These are phyloP conservation scores for Meyerozyma elateridarum DNA, from an alignment of 1,139 yeast species.

Conservation along the genomic window DNA sequence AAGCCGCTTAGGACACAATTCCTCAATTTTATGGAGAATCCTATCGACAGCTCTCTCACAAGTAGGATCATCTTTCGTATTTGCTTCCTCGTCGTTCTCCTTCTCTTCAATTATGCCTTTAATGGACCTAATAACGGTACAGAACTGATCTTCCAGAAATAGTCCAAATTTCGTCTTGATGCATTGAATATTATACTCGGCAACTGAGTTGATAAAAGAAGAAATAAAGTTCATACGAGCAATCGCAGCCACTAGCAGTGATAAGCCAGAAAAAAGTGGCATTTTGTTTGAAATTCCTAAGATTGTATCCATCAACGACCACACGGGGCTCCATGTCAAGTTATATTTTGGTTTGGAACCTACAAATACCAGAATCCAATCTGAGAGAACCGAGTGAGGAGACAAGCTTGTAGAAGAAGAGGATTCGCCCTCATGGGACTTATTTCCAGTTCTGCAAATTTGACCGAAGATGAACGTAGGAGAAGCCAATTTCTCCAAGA, in stretches of 20 bases:
- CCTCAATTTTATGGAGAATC: too few species aligned
- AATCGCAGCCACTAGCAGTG: slow-evolving; percentile 12
- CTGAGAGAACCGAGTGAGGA: slow-evolving; percentile 4
- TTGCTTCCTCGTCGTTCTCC: too few species aligned
- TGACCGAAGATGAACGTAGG: slow-evolving; percentile 12
- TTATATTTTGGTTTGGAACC: slow-evolving; percentile 1
- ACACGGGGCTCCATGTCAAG: slow-evolving; percentile 17
- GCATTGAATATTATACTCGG: too few species aligned
- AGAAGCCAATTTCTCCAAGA: slow-evolving; percentile 24
- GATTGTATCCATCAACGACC: slow-evolving; percentile 25
- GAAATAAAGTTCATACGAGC: too few species aligned
- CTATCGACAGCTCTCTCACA: too few species aligned
- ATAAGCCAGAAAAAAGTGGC: slow-evolving; percentile 22
- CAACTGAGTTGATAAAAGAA: too few species aligned
- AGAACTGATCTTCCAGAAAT: too few species aligned
- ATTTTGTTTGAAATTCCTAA: slow-evolving; percentile 24
- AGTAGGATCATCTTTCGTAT: too few species aligned
- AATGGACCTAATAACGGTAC: too few species aligned
- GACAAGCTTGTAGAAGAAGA: slow-evolving; percentile 2
- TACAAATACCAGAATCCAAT: neutral
- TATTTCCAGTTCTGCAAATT: slow-evolving; percentile 1
- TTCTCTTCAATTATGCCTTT: too few species aligned
- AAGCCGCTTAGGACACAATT: slow-evolving; percentile 6
- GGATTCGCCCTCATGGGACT: slow-evolving; percentile 7
- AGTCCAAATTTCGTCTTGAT: too few species aligned